phyloP scores from a whole-genome alignment of 1,139 yeast genomes.

The Geotrichum klebahnii region DNA sequence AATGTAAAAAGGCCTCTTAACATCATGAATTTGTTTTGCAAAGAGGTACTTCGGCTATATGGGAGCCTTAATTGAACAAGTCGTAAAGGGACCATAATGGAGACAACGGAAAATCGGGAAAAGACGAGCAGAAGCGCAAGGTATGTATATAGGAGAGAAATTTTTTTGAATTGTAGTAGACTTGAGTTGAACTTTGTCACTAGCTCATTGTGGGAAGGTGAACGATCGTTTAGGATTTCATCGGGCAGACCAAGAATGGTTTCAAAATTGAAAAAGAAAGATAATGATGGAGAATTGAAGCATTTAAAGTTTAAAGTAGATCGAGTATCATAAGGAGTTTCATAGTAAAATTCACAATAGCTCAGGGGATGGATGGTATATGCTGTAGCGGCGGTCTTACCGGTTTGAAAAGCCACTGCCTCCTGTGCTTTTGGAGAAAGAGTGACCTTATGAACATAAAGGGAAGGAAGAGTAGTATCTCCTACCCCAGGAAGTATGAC shows the following conservation, averaged over 20 bases:
- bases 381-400: constrained; percentile 9
- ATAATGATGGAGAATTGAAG: not conserved
- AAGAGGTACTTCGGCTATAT: not conserved
- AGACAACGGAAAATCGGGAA: constrained; percentile 11
- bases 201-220: not conserved
- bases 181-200: not conserved
- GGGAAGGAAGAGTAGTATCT: constrained; percentile 1
- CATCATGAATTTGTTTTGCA: constrained; percentile 9
- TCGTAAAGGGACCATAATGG: constrained; percentile 13
- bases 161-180: not conserved
- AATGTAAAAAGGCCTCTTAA: constrained; percentile 13
- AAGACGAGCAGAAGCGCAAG: constrained; percentile 6
- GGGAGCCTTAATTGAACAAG: constrained; percentile 11
- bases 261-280: constrained; percentile 14
- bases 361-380: constrained; percentile 15
- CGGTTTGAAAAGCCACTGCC: constrained; percentile 8
- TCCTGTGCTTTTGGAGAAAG: constrained; percentile 14
- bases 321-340: not conserved
- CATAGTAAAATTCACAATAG: constrained; percentile 13
- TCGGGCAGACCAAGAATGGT: constrained; percentile 15
- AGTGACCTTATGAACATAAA: constrained; percentile 11
- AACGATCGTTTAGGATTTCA: constrained; percentile 1
- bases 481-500: constrained; percentile 15
- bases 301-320: not conserved
- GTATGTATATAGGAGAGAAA: constrained; percentile 7